Conservation (phyloP, 2,329 filamentous ascomycete species). For the Aaosphaeria pasadenensis region DNA sequence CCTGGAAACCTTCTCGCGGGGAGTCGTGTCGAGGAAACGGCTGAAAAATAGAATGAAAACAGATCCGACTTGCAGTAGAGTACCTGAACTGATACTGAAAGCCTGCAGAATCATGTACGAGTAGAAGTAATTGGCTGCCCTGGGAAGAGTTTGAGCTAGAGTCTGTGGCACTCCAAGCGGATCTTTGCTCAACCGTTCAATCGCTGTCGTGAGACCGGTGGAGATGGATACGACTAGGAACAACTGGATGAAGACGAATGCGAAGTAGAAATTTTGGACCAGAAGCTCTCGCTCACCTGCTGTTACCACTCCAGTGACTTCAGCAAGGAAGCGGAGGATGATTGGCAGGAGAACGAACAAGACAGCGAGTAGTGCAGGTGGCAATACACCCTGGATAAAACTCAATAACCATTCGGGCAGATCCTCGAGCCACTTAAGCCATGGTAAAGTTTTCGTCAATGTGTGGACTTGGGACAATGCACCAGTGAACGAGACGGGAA, state of each 20-base stretch:
- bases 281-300: slow-evolving; percentile 73
- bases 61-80: slow-evolving; percentile 77
- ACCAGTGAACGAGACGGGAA: slow-evolving; percentile 86
- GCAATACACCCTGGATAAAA: slow-evolving; percentile 81
- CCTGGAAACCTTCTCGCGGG: slow-evolving; percentile 76
- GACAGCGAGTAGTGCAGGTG: slow-evolving; percentile 71
- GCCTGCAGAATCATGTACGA: slow-evolving; percentile 97
- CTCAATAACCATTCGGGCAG: slow-evolving; percentile 62
- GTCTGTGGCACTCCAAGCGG: slow-evolving; percentile 66
- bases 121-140: slow-evolving; percentile 94
- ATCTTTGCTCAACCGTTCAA: slow-evolving; percentile 63
- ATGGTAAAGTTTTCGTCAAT: slow-evolving; percentile 63
- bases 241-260: slow-evolving; percentile 90
- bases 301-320: slow-evolving; percentile 76
- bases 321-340: slow-evolving; percentile 70
- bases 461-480: slow-evolving; percentile 73
- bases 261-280: slow-evolving; percentile 92
- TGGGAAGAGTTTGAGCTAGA: slow-evolving; percentile 77
- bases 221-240: slow-evolving; percentile 91
- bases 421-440: slow-evolving; percentile 67
- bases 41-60: slow-evolving; percentile 77
- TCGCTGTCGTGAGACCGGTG: slow-evolving; percentile 65
- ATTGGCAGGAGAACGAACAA: slow-evolving; percentile 79
- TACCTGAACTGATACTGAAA: slow-evolving; percentile 84
- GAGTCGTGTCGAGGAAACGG: slow-evolving; percentile 78